Base-by-base conservation (phyloP, 441 rosid species). In the Adansonia rubrostipa region DNA sequence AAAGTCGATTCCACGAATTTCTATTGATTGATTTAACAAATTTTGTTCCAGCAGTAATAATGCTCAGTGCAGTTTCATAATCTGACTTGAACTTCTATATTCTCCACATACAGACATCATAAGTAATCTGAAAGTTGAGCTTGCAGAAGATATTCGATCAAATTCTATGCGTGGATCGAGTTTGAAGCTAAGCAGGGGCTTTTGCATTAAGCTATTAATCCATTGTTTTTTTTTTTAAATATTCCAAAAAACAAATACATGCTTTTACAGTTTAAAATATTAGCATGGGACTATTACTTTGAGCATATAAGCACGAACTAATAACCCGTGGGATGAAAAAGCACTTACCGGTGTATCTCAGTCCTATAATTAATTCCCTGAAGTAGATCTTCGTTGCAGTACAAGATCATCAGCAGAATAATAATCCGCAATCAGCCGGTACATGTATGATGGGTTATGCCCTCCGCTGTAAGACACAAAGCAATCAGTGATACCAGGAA, bases 401-500 rank as follows among this genome's bases (percentile, higher is more conserved):
- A 96, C 98, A 88, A 97, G 82, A 85, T 97, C 98, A 89, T 90
- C 98, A 64, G 97, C 97, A 24, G 98, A 94, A 88, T 97, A 96
- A 87, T 93, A 92, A 81, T 96, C 99, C 1, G 98, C 97, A 50
- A 94, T 93, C 57, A 96, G 97, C 60, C 98, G 92, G 79, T 92
- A 97, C 96, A 97, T 89, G 88, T 93, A 94, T 14, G 98, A 94
- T 45, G 99, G 95, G 82, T 92, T 94, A 85, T 97, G 98, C 78
- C 99, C 99, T 79, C 99, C 98, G 3, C 99, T 96, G 92, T 63
- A 58, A 84, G 80, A 71, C 20, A 73, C 7, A 74, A 51, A 71
- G 56, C 24, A 61, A 67, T 79, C 71, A 78, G 72, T n/a, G 63
- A 65, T 10, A 22, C 2, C 0, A 53, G 62, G 54, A 33, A 20